Conservation (phyloP, 805 yeast species). For the Clavispora vitiphila region DNA sequence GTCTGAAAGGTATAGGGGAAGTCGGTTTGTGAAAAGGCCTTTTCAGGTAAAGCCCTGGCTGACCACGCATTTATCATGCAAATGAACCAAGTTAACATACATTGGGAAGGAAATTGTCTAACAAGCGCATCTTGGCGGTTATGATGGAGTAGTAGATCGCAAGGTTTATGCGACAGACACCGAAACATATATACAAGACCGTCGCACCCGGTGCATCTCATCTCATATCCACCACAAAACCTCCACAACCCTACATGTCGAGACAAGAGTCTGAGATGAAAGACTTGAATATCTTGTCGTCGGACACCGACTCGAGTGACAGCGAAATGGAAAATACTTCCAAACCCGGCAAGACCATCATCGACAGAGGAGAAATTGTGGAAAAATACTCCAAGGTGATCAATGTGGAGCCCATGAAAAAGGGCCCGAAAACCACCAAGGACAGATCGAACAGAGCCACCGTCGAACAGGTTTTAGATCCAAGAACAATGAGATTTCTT, state of each 20-base stretch:
- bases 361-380: conserved; percentile 43
- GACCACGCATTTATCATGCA: too few species aligned
- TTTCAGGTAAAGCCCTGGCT: too few species aligned
- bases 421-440: conserved; percentile 55
- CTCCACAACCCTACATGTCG: not conserved
- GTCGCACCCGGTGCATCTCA: conserved; percentile 1
- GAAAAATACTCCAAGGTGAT: conserved; percentile 63
- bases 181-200: not conserved
- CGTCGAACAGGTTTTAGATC: conserved; percentile 93
- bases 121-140: not conserved
- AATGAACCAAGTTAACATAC: conserved; percentile 1
- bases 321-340: not conserved
- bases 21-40: too few species aligned
- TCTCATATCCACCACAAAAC: not conserved
- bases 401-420: conserved; percentile 56
- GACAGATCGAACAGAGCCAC: conserved; percentile 95
- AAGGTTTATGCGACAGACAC: not conserved
- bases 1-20: too few species aligned
- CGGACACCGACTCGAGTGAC: conserved; percentile 3
- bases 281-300: not conserved
- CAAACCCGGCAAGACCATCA: conserved; percentile 20
- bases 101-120: not conserved
- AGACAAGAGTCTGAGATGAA: not conserved
- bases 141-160: not conserved
- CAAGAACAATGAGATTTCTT: conserved; percentile 81